These are phyloP conservation scores for Gonium pectorale DNA, from an alignment of 139 green algal species.

Conservation along the genomic window DNA sequence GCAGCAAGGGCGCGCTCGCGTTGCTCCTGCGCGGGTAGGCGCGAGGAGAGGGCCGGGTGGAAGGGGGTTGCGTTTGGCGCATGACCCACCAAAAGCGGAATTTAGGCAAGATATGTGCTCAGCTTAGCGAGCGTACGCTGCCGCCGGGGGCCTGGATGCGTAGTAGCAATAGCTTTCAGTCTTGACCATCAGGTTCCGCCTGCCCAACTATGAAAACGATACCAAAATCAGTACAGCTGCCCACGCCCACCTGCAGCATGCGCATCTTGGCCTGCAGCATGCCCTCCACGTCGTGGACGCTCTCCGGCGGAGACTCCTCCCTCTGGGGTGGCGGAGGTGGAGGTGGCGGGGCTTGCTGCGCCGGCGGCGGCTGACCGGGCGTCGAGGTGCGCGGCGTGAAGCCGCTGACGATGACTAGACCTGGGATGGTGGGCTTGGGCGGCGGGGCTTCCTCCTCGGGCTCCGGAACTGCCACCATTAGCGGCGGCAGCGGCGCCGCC, in stretches of 20 bases:
- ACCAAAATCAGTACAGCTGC: neutral
- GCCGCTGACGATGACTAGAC: constrained; percentile 35
- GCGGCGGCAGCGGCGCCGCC: neutral
- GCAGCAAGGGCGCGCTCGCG: constrained; percentile 13
- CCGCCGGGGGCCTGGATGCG: no score
- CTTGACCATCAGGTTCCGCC: no score
- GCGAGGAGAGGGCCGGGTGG: neutral
- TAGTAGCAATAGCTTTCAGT: no score
- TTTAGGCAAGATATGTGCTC: no score
- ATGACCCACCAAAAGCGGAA: no score
- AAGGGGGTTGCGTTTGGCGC: no score
- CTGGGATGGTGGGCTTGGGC: constrained; percentile 26
- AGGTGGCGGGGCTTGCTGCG: no score
- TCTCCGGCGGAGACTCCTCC: neutral
- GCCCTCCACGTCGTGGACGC: neutral
- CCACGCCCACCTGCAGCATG: constrained; percentile 32
- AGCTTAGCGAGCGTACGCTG: no score
- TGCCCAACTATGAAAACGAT: no score
- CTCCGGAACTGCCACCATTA: neutral
- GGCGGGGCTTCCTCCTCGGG: no score
- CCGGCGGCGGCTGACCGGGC: neutral
- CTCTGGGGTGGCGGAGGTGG: neutral
- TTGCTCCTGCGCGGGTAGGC: constrained; percentile 11
- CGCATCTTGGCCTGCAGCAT: constrained; percentile 40
- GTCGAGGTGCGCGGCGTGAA: neutral